A percentile compares a stretch with the other conserved stretches of the same genome.
Conservation (phyloP, 768 basidiomycete species). For the Stropharia rugosoannulata region DNA sequence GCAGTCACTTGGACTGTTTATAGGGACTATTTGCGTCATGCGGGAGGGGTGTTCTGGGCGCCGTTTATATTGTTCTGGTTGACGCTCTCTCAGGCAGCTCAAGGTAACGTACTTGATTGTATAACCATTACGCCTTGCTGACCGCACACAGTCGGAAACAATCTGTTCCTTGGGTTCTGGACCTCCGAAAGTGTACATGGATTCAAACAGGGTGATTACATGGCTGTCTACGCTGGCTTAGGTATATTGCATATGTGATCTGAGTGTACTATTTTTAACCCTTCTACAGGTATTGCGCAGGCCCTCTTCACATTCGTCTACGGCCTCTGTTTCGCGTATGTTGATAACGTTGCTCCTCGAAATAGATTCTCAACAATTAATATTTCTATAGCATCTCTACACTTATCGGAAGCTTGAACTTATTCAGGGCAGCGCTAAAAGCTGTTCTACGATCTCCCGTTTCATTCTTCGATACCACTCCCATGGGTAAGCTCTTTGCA, state of each 20-base stretch:
- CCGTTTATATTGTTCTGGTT: conserved; percentile 46
- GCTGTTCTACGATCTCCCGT: conserved; percentile 60
- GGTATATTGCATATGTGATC: conserved; percentile 31
- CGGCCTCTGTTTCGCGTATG: conserved; percentile 51
- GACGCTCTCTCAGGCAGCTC: conserved; percentile 45
- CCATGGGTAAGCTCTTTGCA: conserved; percentile 41
- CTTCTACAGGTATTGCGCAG: conserved; percentile 41
- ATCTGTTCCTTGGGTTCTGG: conserved; percentile 77
- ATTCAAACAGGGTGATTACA: conserved; percentile 65
- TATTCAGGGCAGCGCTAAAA: conserved; percentile 56
- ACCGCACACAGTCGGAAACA: conserved; percentile 58
- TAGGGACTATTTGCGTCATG: conserved; percentile 42
- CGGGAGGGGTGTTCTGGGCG: conserved; percentile 47
- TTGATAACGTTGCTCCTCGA: background rate
- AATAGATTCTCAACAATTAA: background rate
- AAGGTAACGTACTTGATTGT: conserved; percentile 37
- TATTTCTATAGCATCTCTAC: conserved; percentile 29
- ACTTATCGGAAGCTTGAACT: conserved; percentile 40
- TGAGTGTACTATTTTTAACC: background rate
- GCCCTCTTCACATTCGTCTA: conserved; percentile 53
- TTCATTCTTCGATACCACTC: conserved; percentile 75
- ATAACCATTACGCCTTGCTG: background rate
- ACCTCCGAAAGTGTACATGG: conserved; percentile 50
- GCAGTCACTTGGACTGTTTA: conserved; percentile 52
- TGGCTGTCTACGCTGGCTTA: conserved; percentile 55